Conservation (phyloP, 352 stramenopile species). For the Phytophthora brassicae region DNA sequence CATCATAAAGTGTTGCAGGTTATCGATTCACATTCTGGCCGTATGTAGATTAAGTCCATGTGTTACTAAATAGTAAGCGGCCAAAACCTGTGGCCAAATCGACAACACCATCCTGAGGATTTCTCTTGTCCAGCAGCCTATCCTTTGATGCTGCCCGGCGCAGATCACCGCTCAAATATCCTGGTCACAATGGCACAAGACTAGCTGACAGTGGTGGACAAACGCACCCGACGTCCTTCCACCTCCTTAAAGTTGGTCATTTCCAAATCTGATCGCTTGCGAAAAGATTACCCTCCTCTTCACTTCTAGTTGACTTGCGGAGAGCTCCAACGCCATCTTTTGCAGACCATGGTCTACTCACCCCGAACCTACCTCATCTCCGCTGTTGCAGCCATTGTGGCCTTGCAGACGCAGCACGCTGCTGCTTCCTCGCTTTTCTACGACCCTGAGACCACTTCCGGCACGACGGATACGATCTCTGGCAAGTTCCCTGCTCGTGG, state of each 20-base stretch:
- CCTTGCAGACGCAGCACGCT: constrained; percentile 22
- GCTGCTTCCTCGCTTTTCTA: constrained; percentile 24
- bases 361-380: constrained; percentile 24
- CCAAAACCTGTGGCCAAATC: constrained; percentile 1
- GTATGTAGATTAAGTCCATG: background rate
- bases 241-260: constrained; percentile 5
- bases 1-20: background rate
- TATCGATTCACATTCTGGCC: background rate
- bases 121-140: constrained; percentile 7
- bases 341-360: constrained; percentile 28
- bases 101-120: constrained; percentile 14
- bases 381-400: constrained; percentile 14
- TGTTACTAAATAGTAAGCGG: background rate
- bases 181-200: constrained; percentile 13
- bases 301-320: constrained; percentile 16
- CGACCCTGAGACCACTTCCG: constrained; percentile 7
- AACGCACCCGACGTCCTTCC: background rate
- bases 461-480: constrained; percentile 15
- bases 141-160: constrained; percentile 9
- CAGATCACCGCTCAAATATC: constrained; percentile 12
- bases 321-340: background rate
- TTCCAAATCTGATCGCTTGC: constrained; percentile 27
- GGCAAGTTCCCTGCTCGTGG: constrained; percentile 18
- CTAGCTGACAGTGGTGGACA: background rate
- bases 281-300: constrained; percentile 26